Conservation (phyloP, 2,329 filamentous ascomycete species). For the Colletotrichum sp. region DNA sequence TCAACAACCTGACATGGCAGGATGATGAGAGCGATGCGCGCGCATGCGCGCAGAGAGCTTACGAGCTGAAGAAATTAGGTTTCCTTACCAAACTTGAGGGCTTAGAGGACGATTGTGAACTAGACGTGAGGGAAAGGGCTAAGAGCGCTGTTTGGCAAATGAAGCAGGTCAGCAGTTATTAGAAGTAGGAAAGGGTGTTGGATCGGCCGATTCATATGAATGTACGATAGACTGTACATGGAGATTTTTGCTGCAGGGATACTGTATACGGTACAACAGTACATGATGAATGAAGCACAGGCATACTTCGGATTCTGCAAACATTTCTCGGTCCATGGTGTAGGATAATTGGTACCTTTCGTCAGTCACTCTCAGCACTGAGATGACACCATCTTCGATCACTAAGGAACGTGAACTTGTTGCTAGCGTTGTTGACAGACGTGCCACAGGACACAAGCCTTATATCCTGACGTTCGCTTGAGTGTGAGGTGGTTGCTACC, state of each 20-base stretch:
- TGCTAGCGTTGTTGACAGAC: neutral
- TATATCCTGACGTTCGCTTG: neutral
- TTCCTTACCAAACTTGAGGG: slow-evolving; percentile 70
- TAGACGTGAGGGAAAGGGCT: slow-evolving; percentile 84
- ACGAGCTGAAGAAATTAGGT: slow-evolving; percentile 73
- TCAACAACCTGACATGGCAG: slow-evolving; percentile 84
- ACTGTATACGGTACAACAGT: slow-evolving; percentile 7
- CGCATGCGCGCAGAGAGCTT: slow-evolving; percentile 69
- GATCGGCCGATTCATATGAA: neutral
- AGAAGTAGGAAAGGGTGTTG: neutral
- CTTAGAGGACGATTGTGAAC: slow-evolving; percentile 72
- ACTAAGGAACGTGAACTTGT: neutral
- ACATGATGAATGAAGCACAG: slow-evolving; percentile 17
- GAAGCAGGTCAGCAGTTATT: slow-evolving; percentile 42
- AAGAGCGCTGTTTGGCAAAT: slow-evolving; percentile 81
- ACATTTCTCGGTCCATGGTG: neutral
- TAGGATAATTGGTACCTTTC: neutral
- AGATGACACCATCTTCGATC: neutral
- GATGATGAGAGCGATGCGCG: slow-evolving; percentile 74
- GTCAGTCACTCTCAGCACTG: neutral
- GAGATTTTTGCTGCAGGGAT: neutral
- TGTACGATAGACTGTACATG: slow-evolving; percentile 18
- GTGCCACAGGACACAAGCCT: neutral
- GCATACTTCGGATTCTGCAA: neutral
- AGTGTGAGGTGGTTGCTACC: neutral